A percentile compares a stretch with the other conserved stretches of the same genome.
Conservation (phyloP, 768 basidiomycete genomes). For the Udeniomyces megalosporus region DNA sequence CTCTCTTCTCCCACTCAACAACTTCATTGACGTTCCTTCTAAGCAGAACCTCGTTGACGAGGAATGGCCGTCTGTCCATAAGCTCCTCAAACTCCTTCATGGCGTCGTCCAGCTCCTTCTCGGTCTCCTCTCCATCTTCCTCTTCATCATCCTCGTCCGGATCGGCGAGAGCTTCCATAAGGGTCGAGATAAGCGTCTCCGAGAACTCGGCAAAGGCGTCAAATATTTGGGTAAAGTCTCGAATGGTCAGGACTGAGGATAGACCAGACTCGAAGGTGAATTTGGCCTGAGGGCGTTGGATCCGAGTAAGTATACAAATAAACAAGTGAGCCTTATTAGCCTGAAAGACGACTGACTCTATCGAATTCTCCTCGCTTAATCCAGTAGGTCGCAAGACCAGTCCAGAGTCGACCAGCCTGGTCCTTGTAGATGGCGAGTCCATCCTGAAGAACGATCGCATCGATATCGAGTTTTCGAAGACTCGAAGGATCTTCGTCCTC, state of each 20-base stretch:
- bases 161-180: conserved; percentile 79
- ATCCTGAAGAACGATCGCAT: conserved; percentile 65
- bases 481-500: conserved; percentile 70
- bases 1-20: conserved; percentile 96
- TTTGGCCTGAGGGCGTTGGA: conserved; percentile 40
- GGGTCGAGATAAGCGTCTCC: conserved; percentile 68
- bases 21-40: conserved; percentile 93
- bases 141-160: conserved; percentile 62
- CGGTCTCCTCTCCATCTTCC: conserved; percentile 46
- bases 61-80: conserved; percentile 87
- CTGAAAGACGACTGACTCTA: conserved; percentile 20
- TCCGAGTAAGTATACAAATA: neutral
- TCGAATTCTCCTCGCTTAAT: conserved; percentile 94
- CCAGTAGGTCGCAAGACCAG: conserved; percentile 94
- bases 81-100: conserved; percentile 89
- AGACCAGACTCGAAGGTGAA: conserved; percentile 77
- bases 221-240: conserved; percentile 96
- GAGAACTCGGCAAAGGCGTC: conserved; percentile 91
- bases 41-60: conserved; percentile 86
- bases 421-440: conserved; percentile 84
- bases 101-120: conserved; percentile 63
- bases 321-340: neutral
- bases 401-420: conserved; percentile 91
- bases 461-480: conserved; percentile 61
- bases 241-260: conserved; percentile 66